Evolutionary conservation across 2,329 filamentous ascomycete species (phyloP), one percentile per base, ranked within the genome.

Genomic region (Aspergillus brunneoviolaceus): DNA sequence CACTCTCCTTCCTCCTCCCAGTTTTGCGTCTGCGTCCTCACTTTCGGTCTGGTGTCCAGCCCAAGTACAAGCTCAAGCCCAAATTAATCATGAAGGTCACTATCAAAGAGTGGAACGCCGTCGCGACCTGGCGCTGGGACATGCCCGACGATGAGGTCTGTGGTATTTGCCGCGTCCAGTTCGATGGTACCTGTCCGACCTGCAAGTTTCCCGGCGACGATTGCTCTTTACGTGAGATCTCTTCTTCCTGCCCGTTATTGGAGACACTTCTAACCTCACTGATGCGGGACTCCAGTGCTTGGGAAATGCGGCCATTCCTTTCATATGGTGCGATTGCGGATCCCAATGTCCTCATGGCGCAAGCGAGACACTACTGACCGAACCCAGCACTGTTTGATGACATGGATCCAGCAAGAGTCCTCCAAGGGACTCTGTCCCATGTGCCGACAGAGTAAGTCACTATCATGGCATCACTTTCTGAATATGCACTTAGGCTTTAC

Each of bases 131-230:
- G 95, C 88, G 91, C 65, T 99, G 95, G 95, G 91, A 98, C 75
- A 91, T 98, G 71, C 92, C 94, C 25, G 92, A 96, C 70, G 94
- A 97, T 79, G 94, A 99, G 74, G 93, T 98, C 64, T 99, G 95
- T 70, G 95, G 95, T 70, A 99, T 99, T 79, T 99, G 95, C 79
- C 94, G 96, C 74, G 93, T 96, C 63, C 91, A 96, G 71, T 99
- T 98, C 74, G 95, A 99, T 75, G 94, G 93, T 61, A 98, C 95
- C 27, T 99, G 95, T 81, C 93, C 95, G 51, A 96, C 92, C 58
- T 99, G 95, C 87, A 96, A 96, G 83, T 98, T 92, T 73, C 95
- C 95, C 14, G 95, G 95, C 60, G 95, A 99, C 71, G 93, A 97
- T 74, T 99, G 95, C 79, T 90, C 90, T 60, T 83, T 99, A 61